Base-by-base conservation (phyloP, 768 basidiomycete genomes). In the Trametes maxima region DNA sequence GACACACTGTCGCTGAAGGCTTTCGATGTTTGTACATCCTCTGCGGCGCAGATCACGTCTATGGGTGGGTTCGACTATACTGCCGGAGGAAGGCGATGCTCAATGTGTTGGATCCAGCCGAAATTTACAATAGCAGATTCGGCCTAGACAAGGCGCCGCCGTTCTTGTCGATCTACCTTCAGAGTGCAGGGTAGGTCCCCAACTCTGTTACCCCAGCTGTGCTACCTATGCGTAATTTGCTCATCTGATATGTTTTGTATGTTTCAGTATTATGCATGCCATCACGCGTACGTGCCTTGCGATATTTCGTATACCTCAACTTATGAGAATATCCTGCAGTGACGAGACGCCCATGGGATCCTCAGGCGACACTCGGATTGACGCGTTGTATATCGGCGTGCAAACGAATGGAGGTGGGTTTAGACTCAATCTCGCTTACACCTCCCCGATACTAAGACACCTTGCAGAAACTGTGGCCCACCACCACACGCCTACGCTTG, bases 1-100 rank as follows among this genome's bases (percentile, higher is more conserved):
- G 77, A 79, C 42, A 79, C 83, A 0, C 65, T 78, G 8, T 84
- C 85, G 24, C 72, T 83, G 56, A 87, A 88, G 69, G 85, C 90
- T 1, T 88, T 92, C 62, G 91, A 92, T 68, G 76, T 90, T 14
- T 87, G 89, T 16, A 87, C 90, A 70, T 78, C 82, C 51, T 90
- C 91, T 42, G 90, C 91, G 37, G 82, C 81, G 47, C 87, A 89
- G 65, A 78, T 92, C 54, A 86, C 85, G 62, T 77, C 85, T 2
- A 81, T 87, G 65, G 81, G 90, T 89, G 67, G 65, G 75, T 68
- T 16, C 2, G 17, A 24, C 12, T 25, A 5, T 21, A 47, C 21
- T 8, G 11, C 8, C 11, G 21, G 46, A 24, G 6, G 11, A 1
- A 24, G 11, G 11, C 3, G 21, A 6, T 12, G 14, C 24, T 47